phyloP scores from a whole-genome alignment of 2,329 filamentous ascomycete genomes.

The Fusarium newnesense region DNA sequence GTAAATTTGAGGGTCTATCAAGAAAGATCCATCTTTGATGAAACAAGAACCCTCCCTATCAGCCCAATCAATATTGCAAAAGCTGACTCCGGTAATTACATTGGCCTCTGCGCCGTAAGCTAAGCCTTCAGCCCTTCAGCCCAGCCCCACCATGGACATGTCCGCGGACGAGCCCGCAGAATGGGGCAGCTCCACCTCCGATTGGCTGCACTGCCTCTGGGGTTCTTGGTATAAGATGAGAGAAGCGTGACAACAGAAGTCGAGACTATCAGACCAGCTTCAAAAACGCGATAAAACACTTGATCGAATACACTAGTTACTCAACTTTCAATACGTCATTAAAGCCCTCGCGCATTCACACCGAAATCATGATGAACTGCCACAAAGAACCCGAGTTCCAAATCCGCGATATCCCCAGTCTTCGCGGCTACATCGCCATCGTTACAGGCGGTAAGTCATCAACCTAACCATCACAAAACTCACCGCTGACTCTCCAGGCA shows the following conservation, averaged over 20 bases:
- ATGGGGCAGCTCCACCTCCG: neutral
- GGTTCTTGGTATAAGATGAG: conserved; percentile 12
- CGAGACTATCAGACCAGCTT: neutral
- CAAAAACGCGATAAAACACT: fast-evolving
- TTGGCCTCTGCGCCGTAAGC: neutral
- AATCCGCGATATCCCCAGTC: conserved; percentile 32
- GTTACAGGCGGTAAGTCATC: conserved; percentile 36
- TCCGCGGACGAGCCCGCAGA: conserved; percentile 27
- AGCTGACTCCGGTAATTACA: neutral
- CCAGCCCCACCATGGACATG: conserved; percentile 28
- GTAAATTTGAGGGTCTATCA: too few species aligned
- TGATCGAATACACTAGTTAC: too few species aligned
- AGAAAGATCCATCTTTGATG: fast-evolving
- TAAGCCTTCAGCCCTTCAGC: conserved; percentile 5
- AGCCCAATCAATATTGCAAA: neutral
- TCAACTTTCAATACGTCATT: fast-evolving
- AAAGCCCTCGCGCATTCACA: fast-evolving
- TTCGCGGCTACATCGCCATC: conserved; percentile 35
- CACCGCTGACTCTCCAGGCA: neutral
- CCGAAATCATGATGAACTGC: conserved; percentile 12
- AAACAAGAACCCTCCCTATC: neutral
- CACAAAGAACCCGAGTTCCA: conserved; percentile 21
- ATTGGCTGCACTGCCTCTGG: conserved; percentile 3
- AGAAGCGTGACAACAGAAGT: neutral
- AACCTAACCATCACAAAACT: fast-evolving